Base-by-base conservation (phyloP, 805 yeast genomes). In the Saturnispora ahearnii region DNA sequence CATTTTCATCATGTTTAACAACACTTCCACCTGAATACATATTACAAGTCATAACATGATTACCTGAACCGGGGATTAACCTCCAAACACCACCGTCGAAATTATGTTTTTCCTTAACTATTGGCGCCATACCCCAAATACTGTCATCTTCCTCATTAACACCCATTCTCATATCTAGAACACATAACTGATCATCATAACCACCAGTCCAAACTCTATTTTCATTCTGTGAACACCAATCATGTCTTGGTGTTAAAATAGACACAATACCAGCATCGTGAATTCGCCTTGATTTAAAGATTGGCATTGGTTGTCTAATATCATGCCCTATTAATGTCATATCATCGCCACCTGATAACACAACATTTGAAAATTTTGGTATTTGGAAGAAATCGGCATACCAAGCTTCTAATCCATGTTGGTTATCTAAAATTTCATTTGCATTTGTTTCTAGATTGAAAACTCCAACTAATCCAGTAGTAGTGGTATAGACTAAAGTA, bases 71-170 rank as follows among this genome's bases (percentile, higher is more conserved):
- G 2, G 96, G 96, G 7, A 80, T 68, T 51, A 93, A 72, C 58
- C 96, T 71, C 99, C 99, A 91, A 3, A 91, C 98, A 1, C 99
- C 99, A 5, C 99, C 98, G 1, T 88, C 90, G 3, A 93, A 68
- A 44, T 82, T 75, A 29, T 70, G 63, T 41, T 69, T 68, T 12
- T 70, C 64, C 5, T 62, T 60, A 0, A 72, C 69, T 30, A 64
- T 66, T 0, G 91, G 91, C 1, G 76, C 67, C n/a, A 70, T 59
- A 24, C 64, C 68, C 37, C 46, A 63, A 62, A 58, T 71, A 70
- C 55, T 57, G 68, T 56, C 60, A 53, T 44, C 46, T 13, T 33
- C 41, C 3, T 42, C 46, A 72, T 41, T 41, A 9, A 47, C 18
- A n/a, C 54, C 57, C 53, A 78, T 73, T 51, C 96, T 66, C 41